Percentiles rank a stretch among this genome's conserved stretches.
Evolutionary conservation across 345 rosid genomes (phyloP).

Genomic region (Gossypium arboreum): DNA sequence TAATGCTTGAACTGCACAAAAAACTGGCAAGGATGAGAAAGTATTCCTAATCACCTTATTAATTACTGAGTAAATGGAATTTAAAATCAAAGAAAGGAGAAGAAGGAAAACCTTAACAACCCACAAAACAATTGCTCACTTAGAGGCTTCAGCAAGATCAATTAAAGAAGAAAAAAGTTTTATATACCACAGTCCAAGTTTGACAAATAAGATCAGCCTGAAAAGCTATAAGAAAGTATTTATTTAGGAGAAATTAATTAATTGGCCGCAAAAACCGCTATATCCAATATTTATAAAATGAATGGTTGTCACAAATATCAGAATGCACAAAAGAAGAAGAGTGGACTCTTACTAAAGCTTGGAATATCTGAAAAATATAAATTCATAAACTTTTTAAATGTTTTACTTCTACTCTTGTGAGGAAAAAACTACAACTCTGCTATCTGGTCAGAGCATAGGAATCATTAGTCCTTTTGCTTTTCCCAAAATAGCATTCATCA

Average conservation of each 20-base stretch:
- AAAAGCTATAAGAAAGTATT: not conserved
- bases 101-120: not conserved
- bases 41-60: not conserved
- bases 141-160: not conserved
- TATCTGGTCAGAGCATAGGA: conserved; percentile 1
- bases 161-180: not conserved
- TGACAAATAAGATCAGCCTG: not conserved
- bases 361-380: not conserved
- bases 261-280: not conserved
- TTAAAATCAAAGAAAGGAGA: not conserved
- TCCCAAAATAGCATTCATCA: not conserved
- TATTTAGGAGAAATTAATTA: not conserved
- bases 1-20: not conserved
- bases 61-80: not conserved
- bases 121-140: not conserved
- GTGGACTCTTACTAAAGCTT: not conserved
- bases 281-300: not conserved
- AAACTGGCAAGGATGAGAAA: not conserved
- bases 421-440: not conserved
- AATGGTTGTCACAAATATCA: conserved; percentile 1
- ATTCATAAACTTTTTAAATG: not conserved
- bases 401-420: not conserved
- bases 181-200: not conserved
- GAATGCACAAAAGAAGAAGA: not conserved
- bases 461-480: not conserved